Base-by-base conservation (phyloP, 2,329 filamentous ascomycete genomes). In the Sarocladium kiliense region DNA sequence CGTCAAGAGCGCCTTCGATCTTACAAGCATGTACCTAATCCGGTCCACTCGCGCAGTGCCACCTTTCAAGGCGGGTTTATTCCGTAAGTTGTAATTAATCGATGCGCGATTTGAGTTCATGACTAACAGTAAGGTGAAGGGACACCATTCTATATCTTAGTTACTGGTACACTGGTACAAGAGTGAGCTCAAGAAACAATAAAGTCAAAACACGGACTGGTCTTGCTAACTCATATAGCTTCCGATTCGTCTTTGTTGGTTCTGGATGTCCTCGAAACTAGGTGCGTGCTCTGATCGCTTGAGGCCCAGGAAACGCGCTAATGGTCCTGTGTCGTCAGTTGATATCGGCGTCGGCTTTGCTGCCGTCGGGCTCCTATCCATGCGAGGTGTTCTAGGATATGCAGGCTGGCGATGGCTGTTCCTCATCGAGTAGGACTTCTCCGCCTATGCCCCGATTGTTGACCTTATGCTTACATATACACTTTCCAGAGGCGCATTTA, bases 151-250 rank as follows among this genome's bases (percentile, higher is more conserved):
- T 85, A 0, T 88, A 87, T 63, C 73, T 88, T 1, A 83, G 78
- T 26, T 89, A 89, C 66, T 90, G 85, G 70, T 90, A 89, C 68
- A 89, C 80, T 11, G 79, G 82, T 2, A 77, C 42, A 60, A 75
- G 57, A 79, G 67, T 69, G 36, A 58, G 65, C 9, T 9, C 14
- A 7, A 6, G 7, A 41, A 18, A 41, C n/a, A 6, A 41, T 41
- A 9, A 36, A 16, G 9, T 36, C 32, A 36, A 36, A 36, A 36
- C 32, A 9, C 32, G n/a, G 12, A 39, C 7, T n/a, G 54, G 1
- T 9, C 9, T 53, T 14, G 34, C 57, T 63, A 6, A 63, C 50
- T 25, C 53, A 19, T 2, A 2, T 18, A 88, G 66, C 74, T 89
- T 1, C 85, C 86, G 0, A 76, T 80, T 36, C 77, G 87, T 0